Base-by-base conservation (phyloP, 805 yeast species). In the Spathaspora sp. region DNA sequence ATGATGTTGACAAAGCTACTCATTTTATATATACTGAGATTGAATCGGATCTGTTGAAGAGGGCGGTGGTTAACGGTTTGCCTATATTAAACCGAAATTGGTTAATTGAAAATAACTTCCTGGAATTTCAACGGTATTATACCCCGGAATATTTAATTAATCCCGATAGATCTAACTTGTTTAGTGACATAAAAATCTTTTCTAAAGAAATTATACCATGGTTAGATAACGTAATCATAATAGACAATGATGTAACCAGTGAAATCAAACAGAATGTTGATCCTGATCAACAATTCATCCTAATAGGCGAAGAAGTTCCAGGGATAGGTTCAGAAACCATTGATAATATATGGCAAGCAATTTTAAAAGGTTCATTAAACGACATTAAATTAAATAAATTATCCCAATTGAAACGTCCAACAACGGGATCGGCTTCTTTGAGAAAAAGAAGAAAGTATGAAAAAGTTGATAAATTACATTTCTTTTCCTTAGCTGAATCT, bases 381-480 rank as follows among this genome's bases (percentile, higher is more conserved):
- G 28, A 20, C 8, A 11, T 52, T 16, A 39, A 46, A 1, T 17
- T 52, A 5, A 52, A 52, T 17, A n/a, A 44, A n/a, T 42, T 23
- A 38, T 10, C 11, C 8, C 42, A 42, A 11, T 42, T 23, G 16
- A 52, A 49, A 39, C 31, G 52, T 31, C 40, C 51, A 14, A 11
- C 46, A 19, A 19, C 40, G 35, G 38, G 44, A 54, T 47, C 45
- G 35, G 49, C 18, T 16, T 23, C 47, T 42, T 56, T 51, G 19
- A 55, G 71, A 29, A 69, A 68, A 49, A 57, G 75, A 54, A 58
- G 69, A 39, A 68, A 62, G 47, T 61, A 67, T 38, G 69, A 69
- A 50, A 62, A 64, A 42, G 71, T 68, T 1, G 64, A 61, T 47
- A 67, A 63, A 16, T 60, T 70, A 35, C 69, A 69, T 45, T 72